These are phyloP conservation scores for Chloris gayana DNA, from an alignment of 176 grass and related monocot species.

Conservation along the genomic window DNA sequence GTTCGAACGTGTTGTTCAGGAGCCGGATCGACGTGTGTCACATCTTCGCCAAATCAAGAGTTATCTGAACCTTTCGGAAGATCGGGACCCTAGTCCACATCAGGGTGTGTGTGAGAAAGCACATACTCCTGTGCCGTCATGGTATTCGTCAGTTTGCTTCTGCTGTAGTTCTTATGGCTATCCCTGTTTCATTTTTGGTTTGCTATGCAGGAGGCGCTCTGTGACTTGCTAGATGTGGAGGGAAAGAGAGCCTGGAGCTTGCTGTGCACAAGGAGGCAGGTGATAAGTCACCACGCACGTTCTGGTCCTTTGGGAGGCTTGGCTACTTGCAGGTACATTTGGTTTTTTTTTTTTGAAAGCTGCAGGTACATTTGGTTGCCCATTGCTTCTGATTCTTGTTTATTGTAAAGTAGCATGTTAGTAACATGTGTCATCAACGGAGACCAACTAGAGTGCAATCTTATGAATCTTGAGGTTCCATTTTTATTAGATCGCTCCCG, in stretches of 20 bases:
- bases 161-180: constrained; percentile 9
- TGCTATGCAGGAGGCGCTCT: constrained; percentile 64
- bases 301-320: constrained; percentile 84
- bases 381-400: constrained; percentile 26
- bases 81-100: no score
- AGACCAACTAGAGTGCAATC: neutral
- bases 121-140: constrained; percentile 7
- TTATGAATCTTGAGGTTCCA: neutral
- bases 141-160: constrained; percentile 33
- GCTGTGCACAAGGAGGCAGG: constrained; percentile 77
- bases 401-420: constrained; percentile 6
- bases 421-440: constrained; percentile 6
- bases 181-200: constrained; percentile 9
- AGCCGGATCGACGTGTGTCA: no score
- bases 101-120: constrained; percentile 57
- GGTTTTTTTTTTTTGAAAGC: no score
- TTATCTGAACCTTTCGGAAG: no score
- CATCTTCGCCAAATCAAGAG: no score
- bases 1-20: no score
- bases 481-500: neutral
- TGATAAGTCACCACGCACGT: constrained; percentile 75
- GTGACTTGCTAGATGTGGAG: constrained; percentile 80
- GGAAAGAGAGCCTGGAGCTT: constrained; percentile 90
- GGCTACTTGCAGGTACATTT: constrained; percentile 99
- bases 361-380: constrained; percentile 49